A percentile compares a stretch with the other conserved stretches of the same genome.
phyloP scores from a whole-genome alignment of 176 grass and related monocot species.

The Stipa capillata region DNA sequence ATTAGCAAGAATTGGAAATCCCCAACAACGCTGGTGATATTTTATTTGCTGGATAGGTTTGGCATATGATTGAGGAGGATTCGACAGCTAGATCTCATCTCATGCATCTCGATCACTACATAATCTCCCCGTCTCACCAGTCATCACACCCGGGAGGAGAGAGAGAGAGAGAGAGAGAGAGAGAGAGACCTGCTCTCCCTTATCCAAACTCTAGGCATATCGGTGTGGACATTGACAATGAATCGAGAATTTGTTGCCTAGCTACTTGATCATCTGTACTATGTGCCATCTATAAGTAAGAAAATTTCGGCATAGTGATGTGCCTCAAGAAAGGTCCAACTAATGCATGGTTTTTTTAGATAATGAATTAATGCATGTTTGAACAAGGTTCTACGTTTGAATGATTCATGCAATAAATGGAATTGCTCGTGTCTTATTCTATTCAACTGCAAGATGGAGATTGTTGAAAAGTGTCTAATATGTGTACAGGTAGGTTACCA shows the following conservation, averaged over 20 bases:
- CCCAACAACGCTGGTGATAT: neutral
- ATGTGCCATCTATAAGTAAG: neutral
- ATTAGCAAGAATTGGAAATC: neutral
- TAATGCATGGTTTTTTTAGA: no score
- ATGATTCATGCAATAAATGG: neutral
- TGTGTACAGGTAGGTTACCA: no score
- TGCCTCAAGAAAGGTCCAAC: neutral
- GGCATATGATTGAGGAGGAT: neutral
- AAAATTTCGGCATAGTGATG: neutral
- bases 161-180: no score
- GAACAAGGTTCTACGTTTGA: neutral
- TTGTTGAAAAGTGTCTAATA: no score
- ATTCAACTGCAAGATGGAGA: no score
- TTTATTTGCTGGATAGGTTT: neutral
- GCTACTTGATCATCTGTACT: neutral
- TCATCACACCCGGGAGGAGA: no score
- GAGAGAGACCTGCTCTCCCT: neutral
- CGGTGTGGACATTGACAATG: conserved; percentile 2
- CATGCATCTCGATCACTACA: no score
- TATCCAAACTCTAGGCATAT: conserved; percentile 13
- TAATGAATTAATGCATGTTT: no score
- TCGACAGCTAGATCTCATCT: conserved; percentile 11
- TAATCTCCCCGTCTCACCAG: neutral
- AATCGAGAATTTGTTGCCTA: neutral
- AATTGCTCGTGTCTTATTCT: neutral